Conservation (phyloP, 768 basidiomycete species). For the Leucogyrophana mollusca region DNA sequence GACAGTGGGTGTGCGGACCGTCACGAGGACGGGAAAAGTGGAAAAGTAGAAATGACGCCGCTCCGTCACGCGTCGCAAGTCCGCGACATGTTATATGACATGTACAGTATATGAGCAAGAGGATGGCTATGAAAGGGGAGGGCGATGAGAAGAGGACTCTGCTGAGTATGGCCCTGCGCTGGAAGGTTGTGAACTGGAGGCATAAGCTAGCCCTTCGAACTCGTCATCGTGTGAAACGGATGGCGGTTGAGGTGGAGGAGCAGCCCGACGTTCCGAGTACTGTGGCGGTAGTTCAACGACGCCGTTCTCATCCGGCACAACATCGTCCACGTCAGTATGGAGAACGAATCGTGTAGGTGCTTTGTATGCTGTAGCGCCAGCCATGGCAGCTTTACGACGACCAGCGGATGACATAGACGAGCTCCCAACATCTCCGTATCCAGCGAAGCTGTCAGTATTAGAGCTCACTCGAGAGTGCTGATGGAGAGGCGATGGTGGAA, state of each 20-base stretch:
- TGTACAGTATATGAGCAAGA: background rate
- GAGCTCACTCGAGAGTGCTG: constrained; percentile 20
- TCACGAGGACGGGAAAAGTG: too few species aligned
- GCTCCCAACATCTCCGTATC: constrained; percentile 16
- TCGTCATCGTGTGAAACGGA: constrained; percentile 4
- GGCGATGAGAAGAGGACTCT: constrained; percentile 6
- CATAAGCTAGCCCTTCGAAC: constrained; percentile 11
- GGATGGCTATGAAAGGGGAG: constrained; percentile 11
- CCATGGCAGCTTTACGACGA: constrained; percentile 55
- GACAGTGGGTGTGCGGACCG: too few species aligned
- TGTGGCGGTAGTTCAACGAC: constrained; percentile 76
- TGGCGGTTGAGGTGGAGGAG: constrained; percentile 6
- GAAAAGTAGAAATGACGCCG: too few species aligned
- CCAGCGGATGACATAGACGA: constrained; percentile 36
- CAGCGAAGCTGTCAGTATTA: constrained; percentile 15
- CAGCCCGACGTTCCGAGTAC: constrained; percentile 53
- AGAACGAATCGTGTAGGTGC: constrained; percentile 55
- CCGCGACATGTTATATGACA: too few species aligned
- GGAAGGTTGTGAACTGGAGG: constrained; percentile 6
- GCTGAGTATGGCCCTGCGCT: constrained; percentile 1
- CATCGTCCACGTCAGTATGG: constrained; percentile 70
- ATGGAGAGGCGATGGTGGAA: constrained; percentile 1
- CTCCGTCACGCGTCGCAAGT: too few species aligned
- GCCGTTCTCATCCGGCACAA: constrained; percentile 44
- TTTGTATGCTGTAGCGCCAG: constrained; percentile 40